Conservation (phyloP, 164 flowering plant species). For the Macadamia integrifolia region DNA sequence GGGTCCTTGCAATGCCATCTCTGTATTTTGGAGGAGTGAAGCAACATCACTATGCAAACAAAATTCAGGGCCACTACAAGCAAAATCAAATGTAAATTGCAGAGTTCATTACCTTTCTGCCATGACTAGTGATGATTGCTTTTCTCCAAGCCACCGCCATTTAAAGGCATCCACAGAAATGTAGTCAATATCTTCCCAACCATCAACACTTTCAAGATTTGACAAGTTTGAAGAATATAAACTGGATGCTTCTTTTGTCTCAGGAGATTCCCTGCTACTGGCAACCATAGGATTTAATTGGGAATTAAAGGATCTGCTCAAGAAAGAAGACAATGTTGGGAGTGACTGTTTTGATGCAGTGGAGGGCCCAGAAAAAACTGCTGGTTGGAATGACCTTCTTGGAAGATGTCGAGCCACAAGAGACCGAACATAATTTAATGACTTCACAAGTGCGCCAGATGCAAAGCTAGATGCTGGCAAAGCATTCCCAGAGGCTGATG, state of each 20-base stretch:
- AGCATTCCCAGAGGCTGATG: slow-evolving; percentile 37
- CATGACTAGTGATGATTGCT: slow-evolving; percentile 29
- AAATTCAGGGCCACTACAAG: neutral
- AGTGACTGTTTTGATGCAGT: slow-evolving; percentile 68
- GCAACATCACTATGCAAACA: neutral
- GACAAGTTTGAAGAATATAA: slow-evolving; percentile 43
- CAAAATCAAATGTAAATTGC: neutral
- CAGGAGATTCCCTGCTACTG: slow-evolving; percentile 51
- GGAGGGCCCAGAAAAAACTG: slow-evolving; percentile 73
- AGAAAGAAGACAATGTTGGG: slow-evolving; percentile 78
- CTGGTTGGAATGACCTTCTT: slow-evolving; percentile 69
- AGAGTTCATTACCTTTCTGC: slow-evolving; percentile 47
- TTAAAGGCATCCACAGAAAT: slow-evolving; percentile 65
- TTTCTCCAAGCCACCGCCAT: slow-evolving; percentile 84
- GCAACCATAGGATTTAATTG: slow-evolving; percentile 53
- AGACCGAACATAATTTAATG: slow-evolving; percentile 83
- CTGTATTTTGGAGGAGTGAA: slow-evolving; percentile 26
- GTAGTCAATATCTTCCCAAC: slow-evolving; percentile 43
- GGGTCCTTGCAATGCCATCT: slow-evolving; percentile 47
- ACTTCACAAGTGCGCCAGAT: slow-evolving; percentile 70
- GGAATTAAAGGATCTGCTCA: slow-evolving; percentile 79
- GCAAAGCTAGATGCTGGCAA: slow-evolving; percentile 77
- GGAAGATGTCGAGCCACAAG: slow-evolving; percentile 77
- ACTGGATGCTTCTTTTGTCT: slow-evolving; percentile 48
- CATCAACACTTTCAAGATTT: slow-evolving; percentile 44